Evolutionary conservation across 2,329 filamentous ascomycete genomes (phyloP).

Genomic region (Cyphellophora europaea): DNA sequence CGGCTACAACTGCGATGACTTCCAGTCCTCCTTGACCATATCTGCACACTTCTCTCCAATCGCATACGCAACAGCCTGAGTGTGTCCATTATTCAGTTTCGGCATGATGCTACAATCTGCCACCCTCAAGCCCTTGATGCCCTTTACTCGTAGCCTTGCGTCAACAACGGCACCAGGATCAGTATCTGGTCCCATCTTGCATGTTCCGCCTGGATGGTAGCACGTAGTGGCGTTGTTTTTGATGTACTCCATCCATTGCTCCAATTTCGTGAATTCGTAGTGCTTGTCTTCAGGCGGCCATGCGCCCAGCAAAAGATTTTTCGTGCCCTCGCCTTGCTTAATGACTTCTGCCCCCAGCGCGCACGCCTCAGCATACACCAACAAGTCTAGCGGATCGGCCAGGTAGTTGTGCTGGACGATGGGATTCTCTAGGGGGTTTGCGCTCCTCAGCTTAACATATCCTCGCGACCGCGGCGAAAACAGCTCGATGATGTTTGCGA

Average conservation of each 20-base stretch:
- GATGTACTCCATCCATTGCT: too few relatives aligned
- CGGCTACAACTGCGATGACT: too few relatives aligned
- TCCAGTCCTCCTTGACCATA: slow-evolving; percentile 6
- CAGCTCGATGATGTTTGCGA: slow-evolving; percentile 19
- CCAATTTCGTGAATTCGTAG: too few relatives aligned
- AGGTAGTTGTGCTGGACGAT: slow-evolving; percentile 11
- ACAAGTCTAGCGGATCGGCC: slow-evolving; percentile 5
- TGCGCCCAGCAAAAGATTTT: too few relatives aligned
- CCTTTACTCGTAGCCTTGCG: slow-evolving; percentile 20
- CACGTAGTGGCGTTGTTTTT: slow-evolving; percentile 22
- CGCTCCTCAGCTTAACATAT: slow-evolving; percentile 8
- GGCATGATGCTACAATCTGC: slow-evolving; percentile 27
- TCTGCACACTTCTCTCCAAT: slow-evolving; percentile 33
- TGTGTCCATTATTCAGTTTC: slow-evolving; percentile 31
- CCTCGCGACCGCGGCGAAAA: slow-evolving; percentile 23
- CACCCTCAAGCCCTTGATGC: slow-evolving; percentile 23
- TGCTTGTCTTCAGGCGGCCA: slow-evolving; percentile 16
- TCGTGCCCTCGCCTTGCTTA: too few relatives aligned
- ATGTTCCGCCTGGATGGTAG: slow-evolving; percentile 27
- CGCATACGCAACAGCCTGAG: slow-evolving; percentile 31
- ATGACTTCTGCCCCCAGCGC: slow-evolving; percentile 13
- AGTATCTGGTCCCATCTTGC: slow-evolving; percentile 25
- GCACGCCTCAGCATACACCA: slow-evolving; percentile 9
- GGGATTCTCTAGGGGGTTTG: slow-evolving; percentile 17
- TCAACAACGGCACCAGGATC: slow-evolving; percentile 27